A percentile compares a stretch with the other conserved stretches of the same genome.
Conservation (phyloP, 352 stramenopile species). For the Phytophthora pisi region DNA sequence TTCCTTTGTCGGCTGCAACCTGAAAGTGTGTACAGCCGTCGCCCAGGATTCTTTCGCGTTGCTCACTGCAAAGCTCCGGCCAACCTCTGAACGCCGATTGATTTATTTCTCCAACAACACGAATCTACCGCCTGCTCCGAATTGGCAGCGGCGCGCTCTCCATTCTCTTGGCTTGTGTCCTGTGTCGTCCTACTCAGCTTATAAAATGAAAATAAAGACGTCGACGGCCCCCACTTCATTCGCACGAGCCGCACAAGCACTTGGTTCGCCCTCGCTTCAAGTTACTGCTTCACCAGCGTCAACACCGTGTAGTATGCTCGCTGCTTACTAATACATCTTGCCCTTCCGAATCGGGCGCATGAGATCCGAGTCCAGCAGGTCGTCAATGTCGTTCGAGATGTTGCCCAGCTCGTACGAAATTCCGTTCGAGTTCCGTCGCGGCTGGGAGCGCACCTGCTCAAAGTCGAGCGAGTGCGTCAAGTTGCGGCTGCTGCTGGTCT, state of each 20-base stretch:
- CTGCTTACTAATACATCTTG: slow-evolving; percentile 53
- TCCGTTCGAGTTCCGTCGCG: slow-evolving; percentile 41
- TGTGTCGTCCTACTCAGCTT: slow-evolving; percentile 11
- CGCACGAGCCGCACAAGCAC: slow-evolving; percentile 16
- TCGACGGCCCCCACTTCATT: slow-evolving; percentile 14
- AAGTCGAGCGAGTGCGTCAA: slow-evolving; percentile 50
- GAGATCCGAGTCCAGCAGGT: slow-evolving; percentile 54
- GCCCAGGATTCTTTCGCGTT: slow-evolving; percentile 24
- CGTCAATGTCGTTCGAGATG: slow-evolving; percentile 57
- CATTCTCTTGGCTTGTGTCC: slow-evolving; percentile 12
- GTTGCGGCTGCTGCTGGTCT: slow-evolving; percentile 42
- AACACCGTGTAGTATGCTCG: neutral
- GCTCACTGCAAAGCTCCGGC: neutral
- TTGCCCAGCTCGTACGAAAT: slow-evolving; percentile 45
- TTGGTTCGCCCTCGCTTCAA: slow-evolving; percentile 7
- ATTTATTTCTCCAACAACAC: slow-evolving; percentile 24
- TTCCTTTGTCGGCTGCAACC: neutral
- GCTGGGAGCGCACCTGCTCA: slow-evolving; percentile 31
- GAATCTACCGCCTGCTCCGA: slow-evolving; percentile 24
- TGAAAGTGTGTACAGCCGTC: neutral
- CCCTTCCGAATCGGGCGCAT: slow-evolving; percentile 72
- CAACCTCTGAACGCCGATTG: slow-evolving; percentile 11
- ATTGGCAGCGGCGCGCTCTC: neutral
- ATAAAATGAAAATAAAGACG: slow-evolving; percentile 31
- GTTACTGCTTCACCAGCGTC: neutral